phyloP scores from a whole-genome alignment of 495 filamentous ascomycete genomes.

The Daldinia vernicosa region DNA sequence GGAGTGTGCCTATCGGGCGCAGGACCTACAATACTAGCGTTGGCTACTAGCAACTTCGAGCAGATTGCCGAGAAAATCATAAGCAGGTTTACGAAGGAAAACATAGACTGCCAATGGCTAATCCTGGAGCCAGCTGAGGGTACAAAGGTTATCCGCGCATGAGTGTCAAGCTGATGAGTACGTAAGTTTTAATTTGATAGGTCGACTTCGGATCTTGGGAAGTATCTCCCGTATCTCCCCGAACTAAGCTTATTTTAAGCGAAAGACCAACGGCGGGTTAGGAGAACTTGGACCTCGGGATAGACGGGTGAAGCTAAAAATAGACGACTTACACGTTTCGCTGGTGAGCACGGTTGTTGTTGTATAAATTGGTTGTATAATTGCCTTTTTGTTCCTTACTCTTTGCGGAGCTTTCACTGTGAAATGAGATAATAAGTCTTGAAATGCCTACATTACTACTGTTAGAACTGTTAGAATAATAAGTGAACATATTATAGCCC shows the following conservation, averaged over 20 bases:
- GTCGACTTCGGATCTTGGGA: conserved; percentile 2
- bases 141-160: conserved; percentile 63
- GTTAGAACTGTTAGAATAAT: background rate
- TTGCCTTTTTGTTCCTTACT: background rate
- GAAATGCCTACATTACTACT: background rate
- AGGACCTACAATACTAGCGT: conserved; percentile 90
- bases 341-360: background rate
- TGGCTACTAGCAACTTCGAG: conserved; percentile 87
- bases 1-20: conserved; percentile 94
- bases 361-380: background rate
- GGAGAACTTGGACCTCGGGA: conserved; percentile 3
- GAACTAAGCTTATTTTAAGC: conserved; percentile 24
- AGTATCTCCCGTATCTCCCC: background rate
- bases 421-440: background rate
- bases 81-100: conserved; percentile 68
- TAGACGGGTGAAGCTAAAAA: conserved; percentile 20
- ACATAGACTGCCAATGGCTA: conserved; percentile 85
- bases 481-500: background rate
- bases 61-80: conserved; percentile 83
- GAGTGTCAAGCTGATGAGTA: background rate
- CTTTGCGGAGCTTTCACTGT: background rate
- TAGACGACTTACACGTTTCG: conserved; percentile 7
- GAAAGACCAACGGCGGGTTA: conserved; percentile 2
- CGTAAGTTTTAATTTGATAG: conserved; percentile 17
- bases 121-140: conserved; percentile 89